Conservation (phyloP, 805 yeast genomes). For the Candida broadrunensis region DNA sequence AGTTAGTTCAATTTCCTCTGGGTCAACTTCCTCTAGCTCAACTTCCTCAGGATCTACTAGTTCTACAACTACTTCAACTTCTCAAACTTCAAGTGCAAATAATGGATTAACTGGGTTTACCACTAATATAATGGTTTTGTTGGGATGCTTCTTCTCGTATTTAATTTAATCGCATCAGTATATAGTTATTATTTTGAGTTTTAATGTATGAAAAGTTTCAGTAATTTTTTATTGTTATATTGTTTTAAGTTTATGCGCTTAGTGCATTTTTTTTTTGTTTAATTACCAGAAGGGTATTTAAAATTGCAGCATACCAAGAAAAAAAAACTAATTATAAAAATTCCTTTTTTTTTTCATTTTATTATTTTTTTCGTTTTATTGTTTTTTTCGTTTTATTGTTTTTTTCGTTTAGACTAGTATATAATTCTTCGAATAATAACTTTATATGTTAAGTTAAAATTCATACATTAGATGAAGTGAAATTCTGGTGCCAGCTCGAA, state of each 20-base stretch:
- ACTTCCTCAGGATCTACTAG: constrained; percentile 2
- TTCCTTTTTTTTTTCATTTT: too few relatives aligned
- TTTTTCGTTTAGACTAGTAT: too few relatives aligned
- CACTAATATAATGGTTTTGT: not conserved
- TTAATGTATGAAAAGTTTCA: not conserved
- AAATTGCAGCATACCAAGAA: not conserved
- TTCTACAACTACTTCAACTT: not conserved
- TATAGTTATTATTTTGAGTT: not conserved
- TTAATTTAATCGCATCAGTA: not conserved
- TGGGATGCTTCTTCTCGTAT: not conserved
- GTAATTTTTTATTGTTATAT: not conserved
- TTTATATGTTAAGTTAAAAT: too few relatives aligned
- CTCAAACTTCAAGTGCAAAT: too few relatives aligned
- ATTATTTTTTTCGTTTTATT: too few relatives aligned
- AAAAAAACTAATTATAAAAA: not conserved
- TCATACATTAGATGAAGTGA: too few relatives aligned
- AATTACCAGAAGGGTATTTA: too few relatives aligned
- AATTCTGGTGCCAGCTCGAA: too few relatives aligned
- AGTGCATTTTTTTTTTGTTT: too few relatives aligned
- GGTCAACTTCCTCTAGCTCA: constrained; percentile 1
- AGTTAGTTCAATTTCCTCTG: constrained; percentile 3
- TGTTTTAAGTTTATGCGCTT: not conserved
- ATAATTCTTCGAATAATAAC: too few relatives aligned
- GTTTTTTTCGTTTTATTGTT: too few relatives aligned
- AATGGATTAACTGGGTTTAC: not conserved